These are phyloP conservation scores for Lecanoromycetidae sp. DNA, from an alignment of 2,329 filamentous ascomycete genomes.

Conservation along the genomic window DNA sequence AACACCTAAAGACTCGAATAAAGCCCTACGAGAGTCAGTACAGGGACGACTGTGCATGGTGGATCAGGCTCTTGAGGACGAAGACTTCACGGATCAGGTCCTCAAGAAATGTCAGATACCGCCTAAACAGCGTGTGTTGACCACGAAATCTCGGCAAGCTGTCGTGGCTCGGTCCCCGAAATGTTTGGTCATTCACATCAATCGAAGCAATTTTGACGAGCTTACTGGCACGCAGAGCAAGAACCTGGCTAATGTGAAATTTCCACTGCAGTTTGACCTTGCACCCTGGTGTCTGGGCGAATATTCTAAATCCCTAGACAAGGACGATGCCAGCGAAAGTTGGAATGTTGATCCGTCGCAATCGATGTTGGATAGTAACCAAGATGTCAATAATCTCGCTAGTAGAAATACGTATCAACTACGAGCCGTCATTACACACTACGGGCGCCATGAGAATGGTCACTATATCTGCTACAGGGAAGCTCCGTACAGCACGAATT, in stretches of 20 bases:
- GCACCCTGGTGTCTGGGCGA: conserved; percentile 75
- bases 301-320: conserved; percentile 18
- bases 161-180: conserved; percentile 72
- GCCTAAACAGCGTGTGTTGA: conserved; percentile 55
- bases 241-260: conserved; percentile 67
- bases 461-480: conserved; percentile 89
- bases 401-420: conserved; percentile 53
- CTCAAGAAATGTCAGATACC: conserved; percentile 53
- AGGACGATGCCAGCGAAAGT: conserved; percentile 42
- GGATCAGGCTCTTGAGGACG: conserved; percentile 59
- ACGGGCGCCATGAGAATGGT: conserved; percentile 83
- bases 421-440: conserved; percentile 75
- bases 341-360: conserved; percentile 58
- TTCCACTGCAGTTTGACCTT: conserved; percentile 62
- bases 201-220: conserved; percentile 83
- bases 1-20: conserved; percentile 22
- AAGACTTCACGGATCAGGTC: conserved; percentile 63
- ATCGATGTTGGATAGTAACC: conserved; percentile 59
- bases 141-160: conserved; percentile 81
- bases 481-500: conserved; percentile 35
- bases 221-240: conserved; percentile 67
- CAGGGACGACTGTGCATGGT: conserved; percentile 51
- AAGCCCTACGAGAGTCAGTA: conserved; percentile 32
- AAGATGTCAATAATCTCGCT: conserved; percentile 42
- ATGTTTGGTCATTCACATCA: conserved; percentile 75